Evolutionary conservation across 2,329 filamentous ascomycete species (phyloP).

Genomic region (Xylariaceae sp.): DNA sequence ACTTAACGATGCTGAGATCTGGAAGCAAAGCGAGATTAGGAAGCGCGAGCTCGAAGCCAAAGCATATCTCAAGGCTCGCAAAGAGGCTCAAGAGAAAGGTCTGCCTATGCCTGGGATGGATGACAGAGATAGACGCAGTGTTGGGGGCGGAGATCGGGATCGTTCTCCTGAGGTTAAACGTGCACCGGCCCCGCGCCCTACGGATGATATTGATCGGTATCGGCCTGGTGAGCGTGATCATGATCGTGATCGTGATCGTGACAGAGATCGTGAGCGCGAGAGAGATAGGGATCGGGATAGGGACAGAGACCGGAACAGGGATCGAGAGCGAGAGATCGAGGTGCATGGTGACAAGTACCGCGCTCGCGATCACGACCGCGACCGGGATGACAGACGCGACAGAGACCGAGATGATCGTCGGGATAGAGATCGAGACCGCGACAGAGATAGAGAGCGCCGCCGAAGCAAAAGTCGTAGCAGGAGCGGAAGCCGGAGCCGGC

Average conservation of each 20-base stretch:
- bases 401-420: constrained; percentile 20
- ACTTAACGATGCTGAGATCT: constrained; percentile 41
- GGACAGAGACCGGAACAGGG: constrained; percentile 17
- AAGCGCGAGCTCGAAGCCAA: constrained; percentile 62
- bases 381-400: constrained; percentile 9
- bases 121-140: constrained; percentile 45
- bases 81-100: constrained; percentile 57
- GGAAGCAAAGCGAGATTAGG: constrained; percentile 59
- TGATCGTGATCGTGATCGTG: constrained; percentile 15
- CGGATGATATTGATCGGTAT: constrained; percentile 46
- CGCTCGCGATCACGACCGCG: constrained; percentile 32
- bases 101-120: constrained; percentile 56
- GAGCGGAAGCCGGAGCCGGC: constrained; percentile 13
- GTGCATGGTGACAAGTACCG: constrained; percentile 44
- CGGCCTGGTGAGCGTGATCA: constrained; percentile 40
- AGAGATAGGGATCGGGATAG: constrained; percentile 12
- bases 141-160: constrained; percentile 41
- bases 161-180: constrained; percentile 41
- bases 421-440: constrained; percentile 16
- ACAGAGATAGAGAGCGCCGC: constrained; percentile 17
- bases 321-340: constrained; percentile 33
- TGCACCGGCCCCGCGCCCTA: constrained; percentile 30
- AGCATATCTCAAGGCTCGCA: constrained; percentile 59
- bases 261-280: constrained; percentile 14
- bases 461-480: constrained; percentile 12